Evolutionary conservation across 257 asterid genomes (phyloP).

Genomic region (Mentha longifolia): DNA sequence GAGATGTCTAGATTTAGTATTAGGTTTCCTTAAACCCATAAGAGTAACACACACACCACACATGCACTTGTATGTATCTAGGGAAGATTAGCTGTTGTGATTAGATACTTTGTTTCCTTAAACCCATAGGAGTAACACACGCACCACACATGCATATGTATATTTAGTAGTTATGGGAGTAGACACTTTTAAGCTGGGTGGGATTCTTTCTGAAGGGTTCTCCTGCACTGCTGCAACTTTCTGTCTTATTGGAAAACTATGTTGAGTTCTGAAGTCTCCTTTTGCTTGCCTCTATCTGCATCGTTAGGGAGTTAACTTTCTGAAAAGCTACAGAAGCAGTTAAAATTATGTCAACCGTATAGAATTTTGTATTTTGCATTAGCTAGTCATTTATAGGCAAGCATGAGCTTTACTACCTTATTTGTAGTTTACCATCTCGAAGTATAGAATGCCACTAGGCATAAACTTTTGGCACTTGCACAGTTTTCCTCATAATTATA

Average conservation of each 20-base stretch:
- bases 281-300: background rate
- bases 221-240: background rate
- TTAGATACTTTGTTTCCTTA: background rate
- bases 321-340: background rate
- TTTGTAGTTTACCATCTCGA: background rate
- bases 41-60: too few relatives aligned
- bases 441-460: constrained; percentile 16
- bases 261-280: background rate
- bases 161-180: background rate
- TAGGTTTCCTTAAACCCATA: too few relatives aligned
- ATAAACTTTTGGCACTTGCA: constrained; percentile 12
- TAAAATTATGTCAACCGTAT: constrained; percentile 1
- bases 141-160: background rate
- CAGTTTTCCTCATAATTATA: constrained; percentile 14
- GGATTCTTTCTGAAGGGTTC: background rate
- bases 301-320: background rate
- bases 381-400: background rate
- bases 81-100: background rate
- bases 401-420: background rate
- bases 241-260: background rate
- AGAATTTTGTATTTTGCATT: constrained; percentile 1
- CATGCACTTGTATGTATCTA: background rate
- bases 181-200: background rate
- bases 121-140: too few relatives aligned
- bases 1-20: too few relatives aligned